Conservation (phyloP, 768 basidiomycete species). For the Russula compacta region DNA sequence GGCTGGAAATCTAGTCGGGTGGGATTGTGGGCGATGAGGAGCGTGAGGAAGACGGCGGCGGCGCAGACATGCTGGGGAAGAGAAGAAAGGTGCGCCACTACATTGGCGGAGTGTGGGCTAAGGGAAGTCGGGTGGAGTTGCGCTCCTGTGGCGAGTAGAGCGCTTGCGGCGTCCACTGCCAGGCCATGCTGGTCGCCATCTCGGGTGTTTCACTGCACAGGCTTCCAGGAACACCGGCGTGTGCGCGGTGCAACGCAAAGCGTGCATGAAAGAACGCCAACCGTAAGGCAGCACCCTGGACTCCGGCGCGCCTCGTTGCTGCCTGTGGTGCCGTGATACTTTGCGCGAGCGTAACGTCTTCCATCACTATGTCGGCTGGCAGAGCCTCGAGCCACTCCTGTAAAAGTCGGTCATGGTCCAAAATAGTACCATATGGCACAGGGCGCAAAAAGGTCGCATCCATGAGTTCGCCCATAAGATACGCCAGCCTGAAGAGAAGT, state of each 20-base stretch:
- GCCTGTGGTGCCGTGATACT: constrained; percentile 56
- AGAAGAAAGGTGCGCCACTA: constrained; percentile 79
- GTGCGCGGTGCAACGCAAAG: constrained; percentile 76
- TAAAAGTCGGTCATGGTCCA: constrained; percentile 62
- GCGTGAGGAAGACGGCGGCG: constrained; percentile 88
- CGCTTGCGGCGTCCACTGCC: constrained; percentile 68
- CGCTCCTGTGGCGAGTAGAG: constrained; percentile 67
- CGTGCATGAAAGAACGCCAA: constrained; percentile 75
- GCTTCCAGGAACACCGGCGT: constrained; percentile 35
- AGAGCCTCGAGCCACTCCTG: constrained; percentile 71
- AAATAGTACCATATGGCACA: constrained; percentile 64
- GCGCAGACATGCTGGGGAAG: constrained; percentile 79
- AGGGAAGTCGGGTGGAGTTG: constrained; percentile 72
- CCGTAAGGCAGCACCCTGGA: constrained; percentile 75
- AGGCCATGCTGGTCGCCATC: constrained; percentile 47
- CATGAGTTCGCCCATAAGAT: constrained; percentile 77
- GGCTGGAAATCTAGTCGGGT: constrained; percentile 70
- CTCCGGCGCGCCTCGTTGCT: constrained; percentile 55
- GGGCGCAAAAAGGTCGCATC: constrained; percentile 69
- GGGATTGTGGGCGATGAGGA: constrained; percentile 73
- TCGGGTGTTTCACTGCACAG: constrained; percentile 18
- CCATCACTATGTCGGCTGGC: constrained; percentile 63
- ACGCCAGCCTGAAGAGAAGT: constrained; percentile 66
- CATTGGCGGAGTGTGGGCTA: constrained; percentile 55
- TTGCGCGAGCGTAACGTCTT: constrained; percentile 66